A percentile compares a stretch with the other conserved stretches of the same genome.
Evolutionary conservation across 768 basidiomycete genomes (phyloP).

Genomic region (Kwoniella heveanensis): DNA sequence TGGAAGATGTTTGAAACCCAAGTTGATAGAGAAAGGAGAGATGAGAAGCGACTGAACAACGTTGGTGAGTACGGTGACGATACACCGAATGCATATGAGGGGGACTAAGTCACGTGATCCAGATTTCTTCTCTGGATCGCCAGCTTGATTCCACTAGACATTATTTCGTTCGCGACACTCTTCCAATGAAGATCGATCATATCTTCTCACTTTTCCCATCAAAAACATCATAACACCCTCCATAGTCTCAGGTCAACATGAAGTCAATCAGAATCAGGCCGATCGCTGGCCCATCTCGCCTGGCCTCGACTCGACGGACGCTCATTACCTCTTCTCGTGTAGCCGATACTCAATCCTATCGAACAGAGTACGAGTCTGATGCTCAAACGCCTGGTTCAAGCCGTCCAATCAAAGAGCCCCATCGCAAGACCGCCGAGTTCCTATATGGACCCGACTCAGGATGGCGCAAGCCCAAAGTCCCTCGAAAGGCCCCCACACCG

Average conservation of each 20-base stretch:
- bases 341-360: background rate
- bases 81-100: too few relatives aligned
- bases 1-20: too few relatives aligned
- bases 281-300: background rate
- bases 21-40: background rate
- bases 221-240: background rate
- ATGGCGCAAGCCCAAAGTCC: constrained; percentile 20
- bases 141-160: too few relatives aligned
- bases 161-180: too few relatives aligned
- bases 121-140: background rate
- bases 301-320: background rate
- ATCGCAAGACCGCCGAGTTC: constrained; percentile 13
- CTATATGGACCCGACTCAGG: constrained; percentile 15
- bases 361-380: background rate
- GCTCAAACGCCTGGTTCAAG: background rate
- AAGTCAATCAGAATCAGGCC: background rate
- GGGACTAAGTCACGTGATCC: background rate
- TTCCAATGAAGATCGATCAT: too few relatives aligned
- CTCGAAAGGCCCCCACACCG: constrained; percentile 15
- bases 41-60: background rate
- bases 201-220: too few relatives aligned
- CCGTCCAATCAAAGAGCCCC: background rate
- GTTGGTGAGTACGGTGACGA: background rate
- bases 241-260: background rate
- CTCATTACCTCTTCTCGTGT: background rate